phyloP scores from a whole-genome alignment of 352 stramenopile genomes.

The Pythium guiyangense region DNA sequence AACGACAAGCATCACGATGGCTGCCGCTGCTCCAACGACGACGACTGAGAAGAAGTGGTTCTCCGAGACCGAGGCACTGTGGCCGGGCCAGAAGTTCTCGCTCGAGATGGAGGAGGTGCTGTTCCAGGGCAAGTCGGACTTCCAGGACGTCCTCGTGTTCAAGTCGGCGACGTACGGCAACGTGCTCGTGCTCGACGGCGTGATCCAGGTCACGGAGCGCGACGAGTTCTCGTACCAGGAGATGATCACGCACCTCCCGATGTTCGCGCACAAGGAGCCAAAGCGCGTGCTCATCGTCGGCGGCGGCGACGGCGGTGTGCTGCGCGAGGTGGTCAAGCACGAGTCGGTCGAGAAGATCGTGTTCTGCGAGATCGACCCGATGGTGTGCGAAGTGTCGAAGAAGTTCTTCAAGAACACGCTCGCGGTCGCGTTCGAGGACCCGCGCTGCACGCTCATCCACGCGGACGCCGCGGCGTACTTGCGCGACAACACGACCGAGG shows the following conservation, averaged over 20 bases:
- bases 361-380: constrained; percentile 99
- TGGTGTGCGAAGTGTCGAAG: constrained; percentile 96
- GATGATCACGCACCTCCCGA: constrained; percentile 98
- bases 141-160: constrained; percentile 99
- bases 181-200: constrained; percentile 98
- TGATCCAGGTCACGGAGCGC: constrained; percentile 98
- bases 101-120: constrained; percentile 93
- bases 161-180: constrained; percentile 96
- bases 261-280: constrained; percentile 95
- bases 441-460: constrained; percentile 92
- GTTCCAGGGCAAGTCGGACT: constrained; percentile 96
- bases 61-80: constrained; percentile 93
- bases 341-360: constrained; percentile 93
- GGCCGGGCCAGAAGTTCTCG: constrained; percentile 91
- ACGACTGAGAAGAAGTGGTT: constrained; percentile 88
- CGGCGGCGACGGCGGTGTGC: constrained; percentile 96
- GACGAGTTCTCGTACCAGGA: constrained; percentile 99
- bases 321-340: constrained; percentile 95
- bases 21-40: constrained; percentile 14
- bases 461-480: constrained; percentile 90
- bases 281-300: constrained; percentile 97
- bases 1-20: no score
- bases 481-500: constrained; percentile 61
- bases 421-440: constrained; percentile 94
- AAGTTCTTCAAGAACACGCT: constrained; percentile 90